Evolutionary conservation across 495 filamentous ascomycete genomes (phyloP).

Genomic region (Penicillium lagena): DNA sequence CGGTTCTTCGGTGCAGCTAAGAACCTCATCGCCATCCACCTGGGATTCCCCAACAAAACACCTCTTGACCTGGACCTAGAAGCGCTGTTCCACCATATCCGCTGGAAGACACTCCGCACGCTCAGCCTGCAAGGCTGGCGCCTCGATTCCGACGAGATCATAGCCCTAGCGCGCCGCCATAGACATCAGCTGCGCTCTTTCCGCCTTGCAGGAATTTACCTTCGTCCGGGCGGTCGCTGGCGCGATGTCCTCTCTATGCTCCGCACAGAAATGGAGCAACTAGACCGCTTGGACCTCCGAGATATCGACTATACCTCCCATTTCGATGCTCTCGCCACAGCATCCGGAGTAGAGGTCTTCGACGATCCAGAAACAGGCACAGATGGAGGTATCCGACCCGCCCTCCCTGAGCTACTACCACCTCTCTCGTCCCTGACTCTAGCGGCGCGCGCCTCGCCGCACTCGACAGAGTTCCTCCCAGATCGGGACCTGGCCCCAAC

Average conservation of each 20-base stretch:
- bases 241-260: slow-evolving; percentile 51
- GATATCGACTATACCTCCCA: slow-evolving; percentile 54
- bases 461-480: neutral
- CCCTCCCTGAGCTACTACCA: no score
- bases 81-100: slow-evolving; percentile 54
- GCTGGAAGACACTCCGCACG: slow-evolving; percentile 54
- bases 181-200: slow-evolving; percentile 49
- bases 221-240: slow-evolving; percentile 56
- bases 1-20: slow-evolving; percentile 52
- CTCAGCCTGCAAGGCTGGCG: slow-evolving; percentile 63
- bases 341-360: slow-evolving; percentile 20
- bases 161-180: slow-evolving; percentile 50
- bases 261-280: slow-evolving; percentile 48
- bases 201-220: slow-evolving; percentile 49
- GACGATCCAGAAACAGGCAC: slow-evolving; percentile 1
- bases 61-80: slow-evolving; percentile 54
- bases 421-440: slow-evolving; percentile 1
- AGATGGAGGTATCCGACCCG: neutral
- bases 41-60: slow-evolving; percentile 53
- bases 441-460: slow-evolving; percentile 5
- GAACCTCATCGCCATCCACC: slow-evolving; percentile 57
- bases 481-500: neutral
- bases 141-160: slow-evolving; percentile 53
- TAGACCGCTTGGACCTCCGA: slow-evolving; percentile 56
- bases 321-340: slow-evolving; percentile 36